phyloP scores from a whole-genome alignment of 441 rosid species.

The Bruguiera hainesii region DNA sequence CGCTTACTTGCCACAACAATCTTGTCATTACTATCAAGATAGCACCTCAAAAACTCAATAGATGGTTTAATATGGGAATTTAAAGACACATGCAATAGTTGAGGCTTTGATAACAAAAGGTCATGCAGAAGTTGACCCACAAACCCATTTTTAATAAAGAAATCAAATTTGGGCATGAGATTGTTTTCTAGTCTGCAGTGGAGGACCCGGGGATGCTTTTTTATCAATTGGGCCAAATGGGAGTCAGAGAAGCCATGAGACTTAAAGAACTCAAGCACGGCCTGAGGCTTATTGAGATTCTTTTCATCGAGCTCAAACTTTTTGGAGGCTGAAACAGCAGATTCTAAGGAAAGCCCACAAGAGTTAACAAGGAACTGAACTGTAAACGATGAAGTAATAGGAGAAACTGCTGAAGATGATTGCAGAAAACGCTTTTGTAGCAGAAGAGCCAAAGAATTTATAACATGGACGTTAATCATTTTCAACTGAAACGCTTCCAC shows the following conservation, averaged over 20 bases:
- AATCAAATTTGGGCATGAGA: neutral
- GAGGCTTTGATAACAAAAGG: neutral
- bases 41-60: neutral
- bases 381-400: neutral
- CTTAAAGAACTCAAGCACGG: neutral
- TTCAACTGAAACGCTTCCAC: neutral
- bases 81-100: neutral
- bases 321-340: neutral
- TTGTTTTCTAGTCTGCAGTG: neutral
- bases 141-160: neutral
- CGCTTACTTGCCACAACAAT: constrained; percentile 2
- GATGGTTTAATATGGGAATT: neutral
- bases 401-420: neutral
- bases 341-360: neutral
- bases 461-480: neutral
- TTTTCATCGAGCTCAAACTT: neutral
- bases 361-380: neutral
- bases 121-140: neutral
- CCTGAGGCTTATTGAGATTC: neutral
- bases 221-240: neutral
- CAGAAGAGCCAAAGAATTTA: neutral
- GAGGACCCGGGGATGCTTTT: neutral
- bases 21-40: neutral
- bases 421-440: neutral
- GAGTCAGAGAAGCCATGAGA: neutral